Evolutionary conservation across 2,329 filamentous ascomycete genomes (phyloP).

Genomic region (Microcyclospora pomicola): DNA sequence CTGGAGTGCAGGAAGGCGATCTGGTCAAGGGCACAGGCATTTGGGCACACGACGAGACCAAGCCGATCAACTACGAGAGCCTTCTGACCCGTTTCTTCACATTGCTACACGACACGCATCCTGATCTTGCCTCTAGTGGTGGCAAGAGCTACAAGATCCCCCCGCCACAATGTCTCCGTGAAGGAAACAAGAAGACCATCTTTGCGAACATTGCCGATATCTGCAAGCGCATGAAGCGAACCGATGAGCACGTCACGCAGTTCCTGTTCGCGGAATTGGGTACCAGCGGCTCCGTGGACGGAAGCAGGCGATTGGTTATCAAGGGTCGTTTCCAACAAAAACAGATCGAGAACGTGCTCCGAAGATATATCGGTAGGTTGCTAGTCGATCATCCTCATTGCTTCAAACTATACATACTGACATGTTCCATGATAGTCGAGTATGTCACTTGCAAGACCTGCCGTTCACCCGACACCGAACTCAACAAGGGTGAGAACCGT

Average conservation of each 20-base stretch:
- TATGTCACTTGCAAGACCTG: constrained; percentile 99
- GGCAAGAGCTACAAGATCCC: constrained; percentile 98
- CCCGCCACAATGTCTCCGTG: constrained; percentile 92
- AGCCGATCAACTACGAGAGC: constrained; percentile 68
- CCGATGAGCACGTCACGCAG: constrained; percentile 80
- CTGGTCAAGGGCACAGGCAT: constrained; percentile 80
- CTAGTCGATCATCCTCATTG: not conserved
- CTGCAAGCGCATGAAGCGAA: constrained; percentile 98
- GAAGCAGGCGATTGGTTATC: constrained; percentile 84
- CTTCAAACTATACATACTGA: constrained; percentile 9
- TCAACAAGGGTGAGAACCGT: constrained; percentile 98
- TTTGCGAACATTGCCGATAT: constrained; percentile 99
- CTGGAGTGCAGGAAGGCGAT: constrained; percentile 50
- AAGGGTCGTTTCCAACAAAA: constrained; percentile 99
- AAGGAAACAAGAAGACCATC: constrained; percentile 99
- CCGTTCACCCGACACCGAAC: constrained; percentile 82
- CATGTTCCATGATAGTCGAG: constrained; percentile 53
- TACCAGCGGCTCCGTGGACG: constrained; percentile 90
- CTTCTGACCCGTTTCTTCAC: constrained; percentile 89
- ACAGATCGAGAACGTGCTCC: constrained; percentile 92
- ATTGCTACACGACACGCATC: constrained; percentile 88
- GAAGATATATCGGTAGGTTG: constrained; percentile 78
- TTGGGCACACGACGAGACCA: constrained; percentile 70
- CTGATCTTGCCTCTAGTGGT: constrained; percentile 62
- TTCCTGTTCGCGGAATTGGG: constrained; percentile 97